phyloP scores from a whole-genome alignment of 208 protist species.

The Vickermania ingenoplastis region DNA sequence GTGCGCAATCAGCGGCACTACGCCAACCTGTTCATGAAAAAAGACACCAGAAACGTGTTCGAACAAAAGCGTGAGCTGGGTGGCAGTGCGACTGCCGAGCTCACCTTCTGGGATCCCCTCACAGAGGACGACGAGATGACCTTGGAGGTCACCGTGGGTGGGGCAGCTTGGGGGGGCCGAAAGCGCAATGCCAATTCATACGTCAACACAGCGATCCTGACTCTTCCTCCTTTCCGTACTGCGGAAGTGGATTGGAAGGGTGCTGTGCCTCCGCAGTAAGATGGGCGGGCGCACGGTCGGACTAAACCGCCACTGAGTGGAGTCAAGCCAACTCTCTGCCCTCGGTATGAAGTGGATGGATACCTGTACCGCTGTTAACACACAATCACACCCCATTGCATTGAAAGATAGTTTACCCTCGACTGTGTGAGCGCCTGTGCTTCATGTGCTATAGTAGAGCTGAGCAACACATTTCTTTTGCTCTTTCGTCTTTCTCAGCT shows the following conservation, averaged over 20 bases:
- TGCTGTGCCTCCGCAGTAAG: constrained; percentile 23
- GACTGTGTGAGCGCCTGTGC: too few relatives aligned
- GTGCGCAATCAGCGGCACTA: constrained; percentile 45
- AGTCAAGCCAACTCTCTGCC: too few relatives aligned
- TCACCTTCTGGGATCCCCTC: constrained; percentile 64
- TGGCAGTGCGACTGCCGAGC: constrained; percentile 27
- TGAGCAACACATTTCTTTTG: too few relatives aligned
- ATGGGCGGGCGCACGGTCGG: too few relatives aligned
- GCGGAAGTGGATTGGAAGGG: constrained; percentile 64
- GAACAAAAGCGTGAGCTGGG: constrained; percentile 39
- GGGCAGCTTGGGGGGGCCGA: constrained; percentile 3
- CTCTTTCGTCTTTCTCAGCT: too few relatives aligned
- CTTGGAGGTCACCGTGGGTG: constrained; percentile 33
- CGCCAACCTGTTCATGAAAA: constrained; percentile 60
- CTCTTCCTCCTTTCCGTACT: constrained; percentile 40
- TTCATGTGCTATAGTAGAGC: too few relatives aligned
- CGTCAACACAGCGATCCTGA: constrained; percentile 36
- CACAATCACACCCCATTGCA: too few relatives aligned
- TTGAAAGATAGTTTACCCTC: too few relatives aligned
- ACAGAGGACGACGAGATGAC: constrained; percentile 37
- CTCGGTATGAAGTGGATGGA: too few relatives aligned
- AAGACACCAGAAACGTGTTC: constrained; percentile 45
- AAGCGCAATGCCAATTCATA: constrained; percentile 14
- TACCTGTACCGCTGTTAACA: too few relatives aligned
- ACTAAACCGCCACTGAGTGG: too few relatives aligned